Percentiles rank a stretch among this genome's conserved stretches.
Conservation (phyloP, 306 rosid species). For the Luffa acutangula region DNA sequence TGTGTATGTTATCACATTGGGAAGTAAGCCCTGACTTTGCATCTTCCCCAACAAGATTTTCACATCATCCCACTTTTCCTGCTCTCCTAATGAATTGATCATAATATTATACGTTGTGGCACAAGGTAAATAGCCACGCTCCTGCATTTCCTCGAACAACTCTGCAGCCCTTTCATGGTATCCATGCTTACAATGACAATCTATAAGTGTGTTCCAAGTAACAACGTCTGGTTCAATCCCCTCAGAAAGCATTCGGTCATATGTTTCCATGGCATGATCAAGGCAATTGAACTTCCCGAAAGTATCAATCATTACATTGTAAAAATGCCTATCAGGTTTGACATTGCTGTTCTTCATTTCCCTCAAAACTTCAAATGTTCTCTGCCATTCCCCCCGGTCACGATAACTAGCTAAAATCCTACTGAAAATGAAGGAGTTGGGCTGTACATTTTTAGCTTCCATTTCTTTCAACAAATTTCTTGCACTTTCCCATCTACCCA, state of each 20-base stretch:
- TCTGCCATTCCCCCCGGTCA: constrained; percentile 90
- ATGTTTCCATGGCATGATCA: constrained; percentile 71
- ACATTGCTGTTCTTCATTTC: constrained; percentile 78
- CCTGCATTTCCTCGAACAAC: constrained; percentile 79
- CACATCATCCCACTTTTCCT: constrained; percentile 71
- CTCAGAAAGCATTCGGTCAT: constrained; percentile 65
- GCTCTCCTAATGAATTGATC: constrained; percentile 73
- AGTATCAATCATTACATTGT: constrained; percentile 91
- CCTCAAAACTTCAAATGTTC: constrained; percentile 70
- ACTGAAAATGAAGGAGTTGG: constrained; percentile 55
- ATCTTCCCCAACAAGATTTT: constrained; percentile 55
- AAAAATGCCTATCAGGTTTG: constrained; percentile 71
- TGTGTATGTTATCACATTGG: constrained; percentile 73
- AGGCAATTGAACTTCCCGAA: constrained; percentile 77
- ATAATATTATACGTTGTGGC: constrained; percentile 63
- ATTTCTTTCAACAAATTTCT: constrained; percentile 77
- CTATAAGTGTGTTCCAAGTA: constrained; percentile 83
- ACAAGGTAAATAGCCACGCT: constrained; percentile 54
- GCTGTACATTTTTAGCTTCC: constrained; percentile 68
- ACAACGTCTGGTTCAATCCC: constrained; percentile 67
- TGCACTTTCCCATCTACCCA: constrained; percentile 86
- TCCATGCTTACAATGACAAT: constrained; percentile 66
- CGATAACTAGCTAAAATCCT: constrained; percentile 74
- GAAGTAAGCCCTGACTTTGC: constrained; percentile 78
- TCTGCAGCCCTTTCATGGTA: constrained; percentile 51